These are phyloP conservation scores for Mycena sanguinolenta DNA, from an alignment of 768 basidiomycete species.

Conservation along the genomic window DNA sequence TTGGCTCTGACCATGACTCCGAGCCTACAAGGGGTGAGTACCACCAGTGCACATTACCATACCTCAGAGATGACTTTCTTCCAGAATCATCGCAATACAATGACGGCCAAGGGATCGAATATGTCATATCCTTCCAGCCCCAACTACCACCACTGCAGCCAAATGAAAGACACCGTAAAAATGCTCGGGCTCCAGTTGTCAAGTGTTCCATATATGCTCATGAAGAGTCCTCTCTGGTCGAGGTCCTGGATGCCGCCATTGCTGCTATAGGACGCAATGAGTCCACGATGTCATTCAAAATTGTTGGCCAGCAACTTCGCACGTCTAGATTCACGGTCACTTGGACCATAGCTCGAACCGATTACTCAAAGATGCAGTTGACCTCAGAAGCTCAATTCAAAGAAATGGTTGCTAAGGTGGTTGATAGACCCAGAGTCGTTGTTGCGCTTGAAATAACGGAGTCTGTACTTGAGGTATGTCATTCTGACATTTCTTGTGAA, in stretches of 20 bases:
- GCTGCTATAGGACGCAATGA: not conserved
- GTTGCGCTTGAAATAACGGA: not conserved
- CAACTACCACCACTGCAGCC: not conserved
- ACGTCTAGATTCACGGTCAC: not conserved
- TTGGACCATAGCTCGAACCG: too few relatives aligned
- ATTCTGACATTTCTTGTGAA: too few relatives aligned
- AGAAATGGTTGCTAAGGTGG: not conserved
- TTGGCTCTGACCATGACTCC: not conserved
- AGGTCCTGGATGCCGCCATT: not conserved
- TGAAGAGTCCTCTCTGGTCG: not conserved
- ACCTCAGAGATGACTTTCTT: not conserved
- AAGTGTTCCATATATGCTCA: not conserved
- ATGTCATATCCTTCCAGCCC: not conserved
- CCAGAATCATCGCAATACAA: not conserved
- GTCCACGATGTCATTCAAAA: not conserved
- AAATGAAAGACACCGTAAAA: not conserved
- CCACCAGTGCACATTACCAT: not conserved
- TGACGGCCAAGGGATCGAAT: slow-evolving; percentile 7
- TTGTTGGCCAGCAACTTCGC: not conserved
- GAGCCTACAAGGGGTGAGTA: not conserved
- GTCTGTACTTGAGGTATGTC: not conserved
- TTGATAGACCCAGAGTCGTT: not conserved
- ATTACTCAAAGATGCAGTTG: not conserved
- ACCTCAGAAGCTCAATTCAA: not conserved
- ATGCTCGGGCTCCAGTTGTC: not conserved